Conservation (phyloP, 2,329 filamentous ascomycete species). For the Neonectria magnoliae region DNA sequence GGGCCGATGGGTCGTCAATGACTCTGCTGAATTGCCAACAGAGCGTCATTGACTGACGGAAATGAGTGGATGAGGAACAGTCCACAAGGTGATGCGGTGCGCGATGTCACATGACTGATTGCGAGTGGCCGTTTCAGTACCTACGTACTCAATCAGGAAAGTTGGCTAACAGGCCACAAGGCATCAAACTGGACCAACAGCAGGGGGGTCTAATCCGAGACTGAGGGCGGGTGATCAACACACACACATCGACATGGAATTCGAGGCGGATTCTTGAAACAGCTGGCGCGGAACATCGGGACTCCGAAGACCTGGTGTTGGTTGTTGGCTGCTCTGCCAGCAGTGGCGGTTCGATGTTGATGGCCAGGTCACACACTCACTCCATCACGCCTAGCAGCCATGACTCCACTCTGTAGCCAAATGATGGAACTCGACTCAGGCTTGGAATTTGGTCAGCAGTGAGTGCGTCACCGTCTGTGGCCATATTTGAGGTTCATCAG, state of each 20-base stretch:
- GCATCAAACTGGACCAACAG: neutral
- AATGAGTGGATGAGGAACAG: neutral
- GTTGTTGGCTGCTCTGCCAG: neutral
- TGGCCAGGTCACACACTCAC: neutral
- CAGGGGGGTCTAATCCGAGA: slow-evolving; percentile 5
- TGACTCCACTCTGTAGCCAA: neutral
- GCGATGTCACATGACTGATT: slow-evolving; percentile 10
- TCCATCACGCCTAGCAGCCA: neutral
- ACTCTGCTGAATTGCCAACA: neutral
- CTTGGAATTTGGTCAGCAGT: neutral
- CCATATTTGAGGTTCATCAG: neutral
- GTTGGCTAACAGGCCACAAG: neutral
- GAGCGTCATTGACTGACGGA: neutral
- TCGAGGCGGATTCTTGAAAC: slow-evolving; percentile 12
- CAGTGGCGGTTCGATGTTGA: neutral
- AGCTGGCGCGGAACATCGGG: slow-evolving; percentile 4
- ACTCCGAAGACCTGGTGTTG: neutral
- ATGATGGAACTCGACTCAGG: neutral
- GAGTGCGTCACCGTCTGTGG: neutral
- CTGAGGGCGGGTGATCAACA: neutral
- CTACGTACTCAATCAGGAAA: no score
- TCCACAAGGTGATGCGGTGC: neutral
- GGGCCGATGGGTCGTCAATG: slow-evolving; percentile 1
- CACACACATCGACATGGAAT: neutral
- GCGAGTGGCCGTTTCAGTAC: neutral